Base-by-base conservation (phyloP, 78 protist genomes). In the Polysphondylium violaceum region DNA sequence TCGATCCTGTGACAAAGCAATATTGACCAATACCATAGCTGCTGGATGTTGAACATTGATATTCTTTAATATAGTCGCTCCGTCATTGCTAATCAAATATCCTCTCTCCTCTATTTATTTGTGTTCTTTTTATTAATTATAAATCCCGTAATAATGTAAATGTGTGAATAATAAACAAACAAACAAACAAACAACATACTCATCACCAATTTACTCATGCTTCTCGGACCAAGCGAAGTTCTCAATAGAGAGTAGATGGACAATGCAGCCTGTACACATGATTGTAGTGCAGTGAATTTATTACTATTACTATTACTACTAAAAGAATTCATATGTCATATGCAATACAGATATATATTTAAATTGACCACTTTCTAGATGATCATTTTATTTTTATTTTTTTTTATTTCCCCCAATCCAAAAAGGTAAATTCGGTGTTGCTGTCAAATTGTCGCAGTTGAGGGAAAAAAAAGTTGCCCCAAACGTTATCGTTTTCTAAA, bases 41-140 rank as follows among this genome's bases (percentile, higher is more conserved):
- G 99, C 99, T 3, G 99, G 99, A 90, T 99, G 99, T 17, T 94
- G 98, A 53, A 99, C 96, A 33, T 98, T 98, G n/a, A 99, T 97
- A 63, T 96, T 86, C 74, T 92, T 87, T 95, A 99, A 94, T 29
- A 99, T 92, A 41, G 99, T 99, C 19, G 99, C 99, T 3, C 99
- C 99, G 56, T 99, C 99, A 95, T 99, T 99, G 44, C 99, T 96
- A 60, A 99, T 97, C 27, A 98, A 96, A 47, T 85, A 95, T 29
- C 88, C 88, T 41, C 65, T 60, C 1, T 35, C 47, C 8, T 83
- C 78, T 83, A 51, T 44, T 6, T 9, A 29, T 43, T 50, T 31
- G 3, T 31, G 27, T 51, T 31, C 17, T 50, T 51, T 51, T 14
- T 72, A 3, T 50, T 14, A 40, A 43, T 8, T 12, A 23, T 41